Evolutionary conservation across 1,284 basidiomycete species (phyloP).

Genomic region (Apiotrichum gracile): DNA sequence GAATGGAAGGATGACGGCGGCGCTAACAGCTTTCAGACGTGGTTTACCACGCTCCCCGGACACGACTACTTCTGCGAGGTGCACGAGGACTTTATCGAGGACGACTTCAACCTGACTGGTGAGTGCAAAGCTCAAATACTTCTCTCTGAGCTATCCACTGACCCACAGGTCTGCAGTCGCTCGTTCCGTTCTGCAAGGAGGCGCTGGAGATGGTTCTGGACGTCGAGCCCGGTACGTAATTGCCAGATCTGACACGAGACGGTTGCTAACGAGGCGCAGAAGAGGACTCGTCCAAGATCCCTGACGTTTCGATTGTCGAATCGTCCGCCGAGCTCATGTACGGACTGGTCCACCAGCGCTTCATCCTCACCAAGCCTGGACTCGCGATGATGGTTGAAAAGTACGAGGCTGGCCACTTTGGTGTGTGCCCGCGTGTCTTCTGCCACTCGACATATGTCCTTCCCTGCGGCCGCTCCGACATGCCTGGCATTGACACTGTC

Average conservation of each 20-base stretch:
- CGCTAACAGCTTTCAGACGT: conserved; percentile 54
- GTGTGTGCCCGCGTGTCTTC: conserved; percentile 91
- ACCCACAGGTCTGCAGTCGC: conserved; percentile 67
- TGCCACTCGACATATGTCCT: conserved; percentile 86
- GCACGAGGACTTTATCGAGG: conserved; percentile 97
- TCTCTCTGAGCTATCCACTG: neutral
- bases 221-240: conserved; percentile 83
- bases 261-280: conserved; percentile 50
- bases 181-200: conserved; percentile 97
- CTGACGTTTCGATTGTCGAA: conserved; percentile 94
- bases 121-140: neutral
- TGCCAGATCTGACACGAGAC: conserved; percentile 1
- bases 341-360: conserved; percentile 94
- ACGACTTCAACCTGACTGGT: conserved; percentile 93
- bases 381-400: conserved; percentile 97
- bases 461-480: conserved; percentile 90
- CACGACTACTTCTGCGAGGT: conserved; percentile 99
- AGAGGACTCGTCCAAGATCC: conserved; percentile 77
- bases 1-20: too few relatives aligned
- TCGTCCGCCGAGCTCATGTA: conserved; percentile 96
- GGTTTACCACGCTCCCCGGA: conserved; percentile 94
- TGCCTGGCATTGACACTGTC: conserved; percentile 96
- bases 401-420: conserved; percentile 89
- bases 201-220: conserved; percentile 99
- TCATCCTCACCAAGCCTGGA: conserved; percentile 89